Conservation (phyloP, 371 early-diverging fungal genomes). For the Actinomucor elegans region DNA sequence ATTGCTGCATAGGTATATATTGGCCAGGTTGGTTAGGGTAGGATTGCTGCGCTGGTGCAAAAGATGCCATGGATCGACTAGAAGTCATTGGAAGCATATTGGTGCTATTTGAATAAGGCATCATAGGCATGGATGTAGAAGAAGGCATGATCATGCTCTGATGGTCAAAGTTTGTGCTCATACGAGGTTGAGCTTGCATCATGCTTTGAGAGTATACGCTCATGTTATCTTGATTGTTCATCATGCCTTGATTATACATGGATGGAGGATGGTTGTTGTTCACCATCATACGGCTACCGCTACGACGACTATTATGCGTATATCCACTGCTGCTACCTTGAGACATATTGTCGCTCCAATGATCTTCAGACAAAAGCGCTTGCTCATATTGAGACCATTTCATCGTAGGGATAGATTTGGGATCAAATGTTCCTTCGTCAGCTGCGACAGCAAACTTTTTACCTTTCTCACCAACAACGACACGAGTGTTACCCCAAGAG, state of each 20-base stretch:
- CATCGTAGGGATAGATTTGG: constrained; percentile 63
- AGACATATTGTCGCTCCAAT: constrained; percentile 39
- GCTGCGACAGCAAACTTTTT: constrained; percentile 57
- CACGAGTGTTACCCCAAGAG: constrained; percentile 97
- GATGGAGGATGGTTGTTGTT: background rate
- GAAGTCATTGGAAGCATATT: constrained; percentile 23
- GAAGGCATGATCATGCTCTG: constrained; percentile 36
- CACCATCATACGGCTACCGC: constrained; percentile 1
- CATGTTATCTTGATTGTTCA: constrained; percentile 22
- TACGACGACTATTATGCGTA: constrained; percentile 22
- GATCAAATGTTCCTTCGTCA: constrained; percentile 56
- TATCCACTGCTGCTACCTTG: constrained; percentile 34
- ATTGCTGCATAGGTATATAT: constrained; percentile 27
- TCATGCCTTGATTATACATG: constrained; percentile 7
- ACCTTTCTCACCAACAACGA: constrained; percentile 77
- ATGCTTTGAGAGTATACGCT: background rate
- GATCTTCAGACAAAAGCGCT: constrained; percentile 49
- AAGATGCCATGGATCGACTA: constrained; percentile 18
- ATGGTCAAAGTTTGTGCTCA: constrained; percentile 24
- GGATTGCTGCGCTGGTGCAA: constrained; percentile 18
- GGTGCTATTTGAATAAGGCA: constrained; percentile 26
- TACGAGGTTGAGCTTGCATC: constrained; percentile 4
- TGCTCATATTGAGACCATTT: constrained; percentile 94
- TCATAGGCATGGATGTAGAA: constrained; percentile 37
- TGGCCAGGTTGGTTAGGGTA: constrained; percentile 19